Percentiles rank a stretch among this genome's conserved stretches.
phyloP scores from a whole-genome alignment of 129 eudicot genomes.

The sunflower (Helianthus annuus) region DNA sequence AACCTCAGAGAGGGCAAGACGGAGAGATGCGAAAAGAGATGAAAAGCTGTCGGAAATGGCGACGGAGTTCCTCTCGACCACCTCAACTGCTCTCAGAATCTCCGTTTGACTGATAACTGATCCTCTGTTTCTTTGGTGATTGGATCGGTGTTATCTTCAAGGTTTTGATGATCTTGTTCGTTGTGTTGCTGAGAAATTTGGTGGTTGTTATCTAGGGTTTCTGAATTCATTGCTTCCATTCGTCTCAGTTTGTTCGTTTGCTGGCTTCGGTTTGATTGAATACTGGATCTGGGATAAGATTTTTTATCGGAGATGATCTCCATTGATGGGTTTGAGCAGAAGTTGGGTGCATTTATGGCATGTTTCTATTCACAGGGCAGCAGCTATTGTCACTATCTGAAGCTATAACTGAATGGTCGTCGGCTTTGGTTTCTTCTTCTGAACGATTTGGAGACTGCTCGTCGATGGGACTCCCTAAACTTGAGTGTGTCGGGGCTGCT shows the following conservation, averaged over 20 bases:
- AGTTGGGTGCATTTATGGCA: no score
- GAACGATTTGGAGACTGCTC: no score
- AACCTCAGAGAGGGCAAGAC: conserved; percentile 81
- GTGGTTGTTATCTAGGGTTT: conserved; percentile 35
- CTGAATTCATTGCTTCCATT: conserved; percentile 12
- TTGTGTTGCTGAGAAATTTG: neutral
- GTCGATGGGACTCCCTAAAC: no score
- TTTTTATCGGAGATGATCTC: no score
- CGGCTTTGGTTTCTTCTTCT: no score
- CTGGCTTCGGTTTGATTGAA: neutral
- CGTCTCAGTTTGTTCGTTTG: neutral
- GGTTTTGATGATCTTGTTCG: neutral
- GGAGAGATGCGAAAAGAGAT: conserved; percentile 88
- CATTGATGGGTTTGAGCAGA: no score
- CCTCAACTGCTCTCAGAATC: conserved; percentile 65
- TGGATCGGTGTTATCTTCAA: neutral
- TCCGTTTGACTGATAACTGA: conserved; percentile 38
- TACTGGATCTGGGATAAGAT: no score
- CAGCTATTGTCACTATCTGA: no score
- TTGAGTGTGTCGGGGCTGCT: no score
- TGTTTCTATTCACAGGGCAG: no score
- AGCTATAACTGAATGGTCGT: no score
- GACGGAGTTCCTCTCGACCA: conserved; percentile 76
- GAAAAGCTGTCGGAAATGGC: conserved; percentile 88
- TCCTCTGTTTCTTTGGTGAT: conserved; percentile 11